Base-by-base conservation (phyloP, 805 yeast genomes). In the Pichia nakasei region DNA sequence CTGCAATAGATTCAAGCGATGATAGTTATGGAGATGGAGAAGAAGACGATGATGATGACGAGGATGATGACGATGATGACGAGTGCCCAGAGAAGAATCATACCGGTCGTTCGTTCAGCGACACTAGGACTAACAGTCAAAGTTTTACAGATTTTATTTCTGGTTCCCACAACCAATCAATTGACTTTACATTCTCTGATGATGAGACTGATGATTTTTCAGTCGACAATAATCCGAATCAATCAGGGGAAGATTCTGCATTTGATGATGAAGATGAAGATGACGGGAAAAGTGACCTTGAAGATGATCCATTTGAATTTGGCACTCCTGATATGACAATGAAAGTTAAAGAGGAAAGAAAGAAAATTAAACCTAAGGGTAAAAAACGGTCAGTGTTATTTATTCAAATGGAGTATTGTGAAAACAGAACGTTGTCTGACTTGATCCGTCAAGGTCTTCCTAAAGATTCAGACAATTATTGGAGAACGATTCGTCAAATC, bases 381-480 rank as follows among this genome's bases (percentile, higher is more conserved):
- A 67, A 66, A 46, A 29, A 66, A 37, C 69, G 68, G 50, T 83
- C 89, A 42, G 87, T 95, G 0, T 64, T 93, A 26, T 93, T 85
- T 59, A 93, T 93, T 52, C 99, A 93, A 58, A 93, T 93, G 99
- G 98, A 93, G 61, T 93, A 93, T 55, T 93, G 99, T 64, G 98
- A 93, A 56, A 93, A 91, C 57, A 86, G 85, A 46, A 91, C 99
- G 0, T 64, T 93, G 24, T 74, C 75, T 41, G 96, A 93, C 63
- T 66, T 93, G 48, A 91, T 93, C 38, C 75, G 77, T 35, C 85
- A 82, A 45, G 88, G 87, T 0, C 68, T 93, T 12, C 84, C 81
- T 5, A 66, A 66, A 9, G 77, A 84, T 39, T 68, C 85, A 0
- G 83, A 77, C 46, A 94, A 85, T 53, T 91, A 89, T 57, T 93